Conservation (phyloP, 768 basidiomycete species). For the Leucocoprinus birnbaumii region DNA sequence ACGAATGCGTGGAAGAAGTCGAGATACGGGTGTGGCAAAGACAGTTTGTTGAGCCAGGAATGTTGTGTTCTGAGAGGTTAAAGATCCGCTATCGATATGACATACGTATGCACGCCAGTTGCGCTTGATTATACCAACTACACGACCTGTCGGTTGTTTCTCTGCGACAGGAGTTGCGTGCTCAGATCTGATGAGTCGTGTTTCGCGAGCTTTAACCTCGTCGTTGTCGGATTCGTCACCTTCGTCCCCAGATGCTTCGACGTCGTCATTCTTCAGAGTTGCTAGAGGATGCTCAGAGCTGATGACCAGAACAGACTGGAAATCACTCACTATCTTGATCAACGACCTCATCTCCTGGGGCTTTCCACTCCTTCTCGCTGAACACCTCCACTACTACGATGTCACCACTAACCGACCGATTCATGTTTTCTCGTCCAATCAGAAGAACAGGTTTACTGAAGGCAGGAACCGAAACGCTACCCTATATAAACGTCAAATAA, state of each 20-base stretch:
- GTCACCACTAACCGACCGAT: conserved; percentile 92
- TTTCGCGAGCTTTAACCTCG: conserved; percentile 37
- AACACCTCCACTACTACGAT: conserved; percentile 90
- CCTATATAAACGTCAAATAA: conserved; percentile 30
- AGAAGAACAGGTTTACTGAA: conserved; percentile 81
- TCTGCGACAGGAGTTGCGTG: conserved; percentile 37
- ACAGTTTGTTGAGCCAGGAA: conserved; percentile 88
- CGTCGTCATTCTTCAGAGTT: conserved; percentile 84
- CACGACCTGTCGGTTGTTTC: conserved; percentile 86
- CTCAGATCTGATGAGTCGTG: conserved; percentile 36
- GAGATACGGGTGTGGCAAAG: conserved; percentile 91
- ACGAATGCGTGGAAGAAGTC: conserved; percentile 89
- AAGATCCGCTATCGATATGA: conserved; percentile 88
- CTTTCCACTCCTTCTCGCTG: conserved; percentile 86
- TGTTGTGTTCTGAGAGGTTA: conserved; percentile 73
- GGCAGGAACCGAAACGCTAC: conserved; percentile 71
- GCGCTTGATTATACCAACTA: conserved; percentile 91
- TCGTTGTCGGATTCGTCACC: conserved; percentile 42
- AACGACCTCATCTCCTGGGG: conserved; percentile 87
- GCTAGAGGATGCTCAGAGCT: conserved; percentile 35
- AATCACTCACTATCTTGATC: conserved; percentile 78
- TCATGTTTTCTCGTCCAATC: conserved; percentile 91
- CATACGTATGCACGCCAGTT: conserved; percentile 98
- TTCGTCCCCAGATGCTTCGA: conserved; percentile 69
- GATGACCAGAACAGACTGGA: background rate